A percentile compares a stretch with the other conserved stretches of the same genome.
Conservation (phyloP, 306 rosid species). For the Rosa multiflora region DNA sequence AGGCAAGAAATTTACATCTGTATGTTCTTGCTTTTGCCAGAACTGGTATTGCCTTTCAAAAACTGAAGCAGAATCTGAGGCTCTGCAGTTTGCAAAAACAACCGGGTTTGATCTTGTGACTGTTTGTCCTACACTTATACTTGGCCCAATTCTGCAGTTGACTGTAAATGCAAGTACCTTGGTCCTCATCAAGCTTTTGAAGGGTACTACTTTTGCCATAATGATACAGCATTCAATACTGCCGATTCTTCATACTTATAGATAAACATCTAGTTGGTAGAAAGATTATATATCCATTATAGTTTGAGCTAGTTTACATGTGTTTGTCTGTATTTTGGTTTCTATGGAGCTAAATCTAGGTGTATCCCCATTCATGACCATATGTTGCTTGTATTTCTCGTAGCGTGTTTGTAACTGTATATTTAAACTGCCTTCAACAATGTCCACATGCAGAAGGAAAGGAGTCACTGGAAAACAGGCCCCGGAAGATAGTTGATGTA, state of each 20-base stretch:
- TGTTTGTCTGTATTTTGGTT: background rate
- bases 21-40: conserved; percentile 29
- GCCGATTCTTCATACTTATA: background rate
- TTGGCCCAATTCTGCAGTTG: conserved; percentile 66
- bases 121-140: conserved; percentile 49
- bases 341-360: background rate
- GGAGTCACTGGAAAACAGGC: conserved; percentile 55
- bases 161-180: conserved; percentile 58
- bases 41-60: conserved; percentile 76
- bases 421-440: background rate
- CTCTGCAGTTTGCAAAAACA: conserved; percentile 48
- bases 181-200: conserved; percentile 44
- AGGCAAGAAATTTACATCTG: background rate
- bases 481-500: conserved; percentile 46
- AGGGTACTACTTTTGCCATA: conserved; percentile 38
- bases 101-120: conserved; percentile 51
- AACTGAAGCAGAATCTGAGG: conserved; percentile 75
- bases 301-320: background rate
- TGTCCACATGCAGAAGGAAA: conserved; percentile 32
- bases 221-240: background rate
- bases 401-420: background rate
- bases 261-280: background rate
- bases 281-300: no score
- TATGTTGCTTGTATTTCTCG: background rate
- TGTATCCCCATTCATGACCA: background rate